These are phyloP conservation scores for Nothomitra cinnamomea DNA, from an alignment of 2,329 filamentous ascomycete species.

Conservation along the genomic window DNA sequence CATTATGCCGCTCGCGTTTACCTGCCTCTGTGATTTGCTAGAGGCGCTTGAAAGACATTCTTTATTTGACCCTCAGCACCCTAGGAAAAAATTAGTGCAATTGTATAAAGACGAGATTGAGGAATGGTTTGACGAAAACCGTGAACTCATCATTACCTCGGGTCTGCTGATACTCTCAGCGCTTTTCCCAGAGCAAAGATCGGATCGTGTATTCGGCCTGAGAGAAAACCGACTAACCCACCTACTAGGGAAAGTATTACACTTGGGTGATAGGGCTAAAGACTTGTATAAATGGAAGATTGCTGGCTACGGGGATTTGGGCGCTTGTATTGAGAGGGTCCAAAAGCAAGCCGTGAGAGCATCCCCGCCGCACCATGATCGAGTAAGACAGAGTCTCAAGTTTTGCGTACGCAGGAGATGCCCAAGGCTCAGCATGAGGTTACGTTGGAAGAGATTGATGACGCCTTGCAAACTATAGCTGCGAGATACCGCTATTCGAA, in stretches of 20 bases:
- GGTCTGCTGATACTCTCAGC: constrained; percentile 51
- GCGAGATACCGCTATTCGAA: constrained; percentile 37
- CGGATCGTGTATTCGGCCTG: constrained; percentile 62
- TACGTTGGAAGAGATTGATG: constrained; percentile 57
- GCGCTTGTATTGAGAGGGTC: constrained; percentile 49
- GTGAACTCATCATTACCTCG: constrained; percentile 36
- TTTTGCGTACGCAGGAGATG: constrained; percentile 1
- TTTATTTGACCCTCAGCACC: constrained; percentile 23
- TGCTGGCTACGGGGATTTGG: constrained; percentile 47
- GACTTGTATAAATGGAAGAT: constrained; percentile 47
- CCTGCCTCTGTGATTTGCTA: constrained; percentile 56
- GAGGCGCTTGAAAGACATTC: constrained; percentile 42
- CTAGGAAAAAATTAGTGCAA: constrained; percentile 18
- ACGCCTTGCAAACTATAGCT: constrained; percentile 46
- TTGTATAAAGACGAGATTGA: constrained; percentile 26
- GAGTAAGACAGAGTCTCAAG: not conserved
- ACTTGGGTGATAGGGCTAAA: constrained; percentile 42
- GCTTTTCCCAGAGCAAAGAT: constrained; percentile 57
- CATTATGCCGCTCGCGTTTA: constrained; percentile 49
- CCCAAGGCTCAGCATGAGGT: constrained; percentile 26
- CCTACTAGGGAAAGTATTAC: constrained; percentile 50
- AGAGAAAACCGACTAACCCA: constrained; percentile 42
- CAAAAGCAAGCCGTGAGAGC: constrained; percentile 39
- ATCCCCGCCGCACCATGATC: constrained; percentile 7
- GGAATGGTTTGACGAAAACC: constrained; percentile 54